phyloP scores from a whole-genome alignment of 2,329 filamentous ascomycete genomes.

The Calonectria pseudoturangicola region DNA sequence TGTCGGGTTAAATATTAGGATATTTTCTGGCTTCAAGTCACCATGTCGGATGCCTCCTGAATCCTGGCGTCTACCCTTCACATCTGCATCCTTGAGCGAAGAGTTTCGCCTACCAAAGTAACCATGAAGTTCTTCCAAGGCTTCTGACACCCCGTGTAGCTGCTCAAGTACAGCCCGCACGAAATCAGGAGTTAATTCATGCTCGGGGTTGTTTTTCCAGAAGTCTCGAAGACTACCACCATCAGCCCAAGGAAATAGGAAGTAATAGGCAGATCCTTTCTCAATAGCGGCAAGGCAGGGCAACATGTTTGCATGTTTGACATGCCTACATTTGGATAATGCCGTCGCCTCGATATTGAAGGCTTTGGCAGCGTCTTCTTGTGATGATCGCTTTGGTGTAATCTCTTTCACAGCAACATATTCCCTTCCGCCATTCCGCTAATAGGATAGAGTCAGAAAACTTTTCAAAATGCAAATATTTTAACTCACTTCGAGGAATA shows the following conservation, averaged over 20 bases:
- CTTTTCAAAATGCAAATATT: neutral
- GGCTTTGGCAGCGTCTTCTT: conserved; percentile 5
- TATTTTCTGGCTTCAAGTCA: conserved; percentile 41
- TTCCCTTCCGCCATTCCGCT: neutral
- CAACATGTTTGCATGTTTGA: conserved; percentile 23
- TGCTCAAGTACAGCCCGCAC: neutral
- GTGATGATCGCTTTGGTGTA: neutral
- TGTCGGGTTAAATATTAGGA: conserved; percentile 27
- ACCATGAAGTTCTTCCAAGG: neutral
- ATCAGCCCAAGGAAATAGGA: conserved; percentile 40
- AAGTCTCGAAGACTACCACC: conserved; percentile 38
- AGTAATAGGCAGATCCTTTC: conserved; percentile 32
- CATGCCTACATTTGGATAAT: conserved; percentile 14
- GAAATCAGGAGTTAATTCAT: neutral
- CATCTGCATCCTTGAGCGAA: neutral
- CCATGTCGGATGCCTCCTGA: conserved; percentile 22
- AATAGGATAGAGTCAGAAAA: neutral
- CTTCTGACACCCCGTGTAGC: conserved; percentile 11
- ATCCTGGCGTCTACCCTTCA: neutral
- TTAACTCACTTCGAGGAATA: neutral
- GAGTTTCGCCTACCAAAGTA: neutral
- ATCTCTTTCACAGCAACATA: conserved; percentile 3
- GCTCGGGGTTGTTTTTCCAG: conserved; percentile 34
- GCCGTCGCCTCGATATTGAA: conserved; percentile 28
- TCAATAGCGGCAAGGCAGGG: conserved; percentile 34